These are phyloP conservation scores for Pugionium cornutum DNA, from an alignment of 345 rosid species.

Conservation along the genomic window DNA sequence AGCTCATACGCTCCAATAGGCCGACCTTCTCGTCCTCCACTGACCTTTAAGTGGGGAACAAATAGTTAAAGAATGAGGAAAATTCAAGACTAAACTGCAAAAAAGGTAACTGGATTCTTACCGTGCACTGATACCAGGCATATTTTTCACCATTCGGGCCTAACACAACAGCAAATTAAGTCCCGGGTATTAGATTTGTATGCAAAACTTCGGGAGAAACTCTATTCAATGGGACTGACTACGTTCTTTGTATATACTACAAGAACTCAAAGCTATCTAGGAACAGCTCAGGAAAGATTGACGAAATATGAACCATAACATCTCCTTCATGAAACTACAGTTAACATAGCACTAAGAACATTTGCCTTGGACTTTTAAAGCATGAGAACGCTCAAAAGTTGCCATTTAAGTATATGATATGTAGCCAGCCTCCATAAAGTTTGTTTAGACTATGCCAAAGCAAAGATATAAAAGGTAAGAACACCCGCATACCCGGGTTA, in stretches of 20 bases:
- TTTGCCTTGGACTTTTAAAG: constrained; percentile 13
- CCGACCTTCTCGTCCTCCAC: constrained; percentile 96
- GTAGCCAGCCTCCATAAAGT: constrained; percentile 3
- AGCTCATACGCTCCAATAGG: constrained; percentile 98
- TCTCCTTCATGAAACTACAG: background rate
- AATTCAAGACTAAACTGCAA: constrained; percentile 1
- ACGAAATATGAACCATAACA: constrained; percentile 10
- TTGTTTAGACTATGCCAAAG: constrained; percentile 1
- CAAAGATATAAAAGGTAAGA: constrained; percentile 10
- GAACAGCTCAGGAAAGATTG: background rate
- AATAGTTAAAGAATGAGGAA: constrained; percentile 10
- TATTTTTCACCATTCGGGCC: constrained; percentile 92
- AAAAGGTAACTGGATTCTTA: constrained; percentile 39
- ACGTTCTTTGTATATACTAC: background rate
- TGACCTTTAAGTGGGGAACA: constrained; percentile 56
- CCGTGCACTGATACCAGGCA: constrained; percentile 99
- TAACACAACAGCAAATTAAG: constrained; percentile 30
- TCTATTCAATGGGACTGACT: background rate
- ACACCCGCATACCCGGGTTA: constrained; percentile 58
- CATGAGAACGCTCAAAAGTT: background rate
- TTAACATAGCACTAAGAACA: background rate
- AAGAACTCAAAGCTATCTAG: background rate
- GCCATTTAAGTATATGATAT: background rate
- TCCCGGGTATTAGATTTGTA: constrained; percentile 1
- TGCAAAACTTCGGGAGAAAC: constrained; percentile 8